A percentile compares a stretch with the other conserved stretches of the same genome.
Conservation (phyloP, 75 land plant genomes). For the Cunninghamia lanceolata region DNA sequence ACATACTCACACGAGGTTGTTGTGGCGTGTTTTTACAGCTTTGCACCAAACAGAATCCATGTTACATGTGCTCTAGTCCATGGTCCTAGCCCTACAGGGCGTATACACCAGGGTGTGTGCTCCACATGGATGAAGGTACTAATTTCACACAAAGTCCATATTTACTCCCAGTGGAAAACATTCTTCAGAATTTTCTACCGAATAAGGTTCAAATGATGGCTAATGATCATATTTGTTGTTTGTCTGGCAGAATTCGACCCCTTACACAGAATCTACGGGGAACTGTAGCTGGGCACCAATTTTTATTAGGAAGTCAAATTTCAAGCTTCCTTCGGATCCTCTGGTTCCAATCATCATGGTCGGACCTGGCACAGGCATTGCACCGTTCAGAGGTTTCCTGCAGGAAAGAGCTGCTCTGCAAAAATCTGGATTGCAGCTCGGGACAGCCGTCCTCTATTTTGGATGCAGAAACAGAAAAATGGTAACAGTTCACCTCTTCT, state of each 20-base stretch:
- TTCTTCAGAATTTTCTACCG: neutral
- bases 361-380: conserved; percentile 63
- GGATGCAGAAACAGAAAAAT: conserved; percentile 41
- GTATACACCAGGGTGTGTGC: conserved; percentile 45
- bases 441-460: conserved; percentile 36
- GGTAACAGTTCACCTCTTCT: neutral
- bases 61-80: conserved; percentile 45
- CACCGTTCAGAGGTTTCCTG: conserved; percentile 61
- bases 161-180: neutral
- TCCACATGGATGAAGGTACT: conserved; percentile 57
- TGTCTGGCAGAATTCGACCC: conserved; percentile 1
- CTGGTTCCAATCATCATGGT: conserved; percentile 46
- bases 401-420: conserved; percentile 46
- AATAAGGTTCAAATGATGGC: neutral
- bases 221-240: neutral
- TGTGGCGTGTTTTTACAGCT: conserved; percentile 9
- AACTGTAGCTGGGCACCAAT: conserved; percentile 40
- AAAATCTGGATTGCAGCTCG: conserved; percentile 28
- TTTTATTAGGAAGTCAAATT: conserved; percentile 54
- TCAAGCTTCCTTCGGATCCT: conserved; percentile 47
- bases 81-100: conserved; percentile 45
- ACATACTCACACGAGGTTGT: neutral
- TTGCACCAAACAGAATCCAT: conserved; percentile 32
- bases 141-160: neutral
- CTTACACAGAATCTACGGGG: neutral